Percentiles rank a stretch among this genome's conserved stretches.
Evolutionary conservation across 371 early-diverging fungal genomes (phyloP).

Genomic region (Rhizopus stolonifer): DNA sequence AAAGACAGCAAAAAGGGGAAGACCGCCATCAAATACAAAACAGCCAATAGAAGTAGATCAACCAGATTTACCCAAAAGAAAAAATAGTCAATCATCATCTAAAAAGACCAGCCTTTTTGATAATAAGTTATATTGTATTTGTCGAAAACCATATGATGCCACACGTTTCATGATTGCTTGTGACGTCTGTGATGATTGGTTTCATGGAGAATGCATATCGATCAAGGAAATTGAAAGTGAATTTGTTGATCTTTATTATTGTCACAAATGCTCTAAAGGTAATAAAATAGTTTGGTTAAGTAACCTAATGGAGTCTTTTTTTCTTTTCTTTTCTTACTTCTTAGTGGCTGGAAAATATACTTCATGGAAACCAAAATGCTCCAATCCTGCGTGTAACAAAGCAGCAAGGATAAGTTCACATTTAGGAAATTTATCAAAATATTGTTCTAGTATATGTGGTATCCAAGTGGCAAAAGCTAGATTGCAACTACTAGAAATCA

Average conservation of each 20-base stretch:
- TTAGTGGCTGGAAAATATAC: slow-evolving; percentile 46
- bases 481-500: slow-evolving; percentile 34
- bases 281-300: no score
- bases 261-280: slow-evolving; percentile 51
- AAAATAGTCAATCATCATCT: not conserved
- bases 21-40: slow-evolving; percentile 5
- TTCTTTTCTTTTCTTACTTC: no score
- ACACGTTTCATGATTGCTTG: slow-evolving; percentile 66
- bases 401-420: slow-evolving; percentile 31
- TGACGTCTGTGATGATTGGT: slow-evolving; percentile 67
- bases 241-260: slow-evolving; percentile 60
- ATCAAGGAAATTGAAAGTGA: slow-evolving; percentile 59
- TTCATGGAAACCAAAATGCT: slow-evolving; percentile 53
- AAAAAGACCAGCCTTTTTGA: not conserved
- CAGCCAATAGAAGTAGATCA: not conserved
- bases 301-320: no score
- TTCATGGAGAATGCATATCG: slow-evolving; percentile 65
- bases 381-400: slow-evolving; percentile 42
- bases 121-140: slow-evolving; percentile 52
- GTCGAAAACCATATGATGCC: slow-evolving; percentile 53
- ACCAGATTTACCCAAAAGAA: not conserved
- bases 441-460: slow-evolving; percentile 41
- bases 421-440: slow-evolving; percentile 38
- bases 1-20: slow-evolving; percentile 11
- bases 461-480: slow-evolving; percentile 45